Evolutionary conservation across 2,329 filamentous ascomycete genomes (phyloP), one percentile per base, ranked within the genome.

Genomic region (Colletotrichum sp.): DNA sequence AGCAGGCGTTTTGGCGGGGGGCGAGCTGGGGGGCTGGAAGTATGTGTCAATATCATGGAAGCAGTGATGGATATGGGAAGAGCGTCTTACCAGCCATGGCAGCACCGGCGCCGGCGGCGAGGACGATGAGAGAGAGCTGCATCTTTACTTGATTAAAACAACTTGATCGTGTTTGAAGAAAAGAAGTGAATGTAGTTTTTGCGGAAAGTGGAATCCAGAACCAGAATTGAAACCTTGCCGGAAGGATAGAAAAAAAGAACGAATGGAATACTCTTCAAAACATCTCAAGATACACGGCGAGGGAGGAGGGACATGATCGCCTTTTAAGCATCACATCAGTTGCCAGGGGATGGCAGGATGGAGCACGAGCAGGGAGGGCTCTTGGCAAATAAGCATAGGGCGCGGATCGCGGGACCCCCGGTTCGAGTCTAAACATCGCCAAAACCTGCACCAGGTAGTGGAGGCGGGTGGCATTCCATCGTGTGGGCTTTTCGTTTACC

Each of bases 1-100:
- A 92, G 85, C 91, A 92, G 52, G 89, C 84, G 55, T 79, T 81
- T 28, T 84, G 83, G 65, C 83, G 82, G 13, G 72, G n/a, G n/a
- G 61, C 57, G n/a, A 81, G 30, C 43, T 43, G 59, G 76, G 78
- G 16, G 21, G 14, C 6, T 30, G 30, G 32, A 24, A 5, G 10
- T 9, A 5, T 12, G 3, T 24, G 63, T 71, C 26, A 67, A 66
- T 39, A 16, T 36, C 18, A 10, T 28, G 13, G 10, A 14, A 30
- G 28, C 28, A 18, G 7, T 60, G 52, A 16, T 10, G 0, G 21
- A 55, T 28, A 3, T 6, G 26, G 21, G 57, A 32, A 3, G 1
- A 7, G 18, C 7, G 5, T 4, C 39, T 63, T 30, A 26, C 24
- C 77, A 48, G 68, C 77, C 66, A 78, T 65, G 59, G 75, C 75